Percentiles rank a stretch among this genome's conserved stretches.
phyloP scores from a whole-genome alignment of 192 early-diverging fungal genomes.

The Bifiguratus adelaidae region DNA sequence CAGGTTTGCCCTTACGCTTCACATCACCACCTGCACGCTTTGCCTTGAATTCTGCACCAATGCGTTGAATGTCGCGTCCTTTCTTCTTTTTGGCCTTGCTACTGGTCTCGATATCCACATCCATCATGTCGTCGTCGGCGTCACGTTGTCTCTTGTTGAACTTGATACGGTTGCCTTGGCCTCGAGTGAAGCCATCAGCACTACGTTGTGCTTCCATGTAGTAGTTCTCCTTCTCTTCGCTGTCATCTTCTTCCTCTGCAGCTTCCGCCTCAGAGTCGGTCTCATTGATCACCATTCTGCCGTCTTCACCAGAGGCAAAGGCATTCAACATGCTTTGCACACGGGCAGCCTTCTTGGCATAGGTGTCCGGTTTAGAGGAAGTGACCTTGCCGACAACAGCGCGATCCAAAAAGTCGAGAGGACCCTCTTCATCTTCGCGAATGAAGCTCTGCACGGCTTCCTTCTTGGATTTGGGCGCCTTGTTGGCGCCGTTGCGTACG shows the following conservation, averaged over 20 bases:
- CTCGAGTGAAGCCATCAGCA: slow-evolving; percentile 79
- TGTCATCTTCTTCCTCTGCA: slow-evolving; percentile 25
- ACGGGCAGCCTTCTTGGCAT: slow-evolving; percentile 13
- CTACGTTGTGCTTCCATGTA: slow-evolving; percentile 73
- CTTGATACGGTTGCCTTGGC: slow-evolving; percentile 76
- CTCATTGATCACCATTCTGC: slow-evolving; percentile 77
- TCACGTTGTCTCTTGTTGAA: slow-evolving; percentile 67
- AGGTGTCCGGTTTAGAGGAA: neutral
- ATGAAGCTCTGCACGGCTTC: slow-evolving; percentile 38
- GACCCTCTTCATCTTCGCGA: slow-evolving; percentile 53
- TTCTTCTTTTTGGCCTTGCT: slow-evolving; percentile 20
- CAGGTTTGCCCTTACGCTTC: slow-evolving; percentile 73
- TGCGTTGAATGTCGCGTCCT: slow-evolving; percentile 11
- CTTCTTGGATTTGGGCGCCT: slow-evolving; percentile 22
- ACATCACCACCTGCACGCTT: slow-evolving; percentile 86
- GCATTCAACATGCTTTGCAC: slow-evolving; percentile 4
- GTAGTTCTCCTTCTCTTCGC: slow-evolving; percentile 59
- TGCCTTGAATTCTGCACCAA: slow-evolving; percentile 77
- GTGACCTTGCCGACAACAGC: slow-evolving; percentile 45
- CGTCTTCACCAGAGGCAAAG: slow-evolving; percentile 64
- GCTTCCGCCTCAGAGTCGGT: slow-evolving; percentile 24
- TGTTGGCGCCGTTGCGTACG: slow-evolving; percentile 6
- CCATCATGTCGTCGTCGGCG: slow-evolving; percentile 49
- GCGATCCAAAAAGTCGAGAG: slow-evolving; percentile 87
- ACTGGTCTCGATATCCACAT: slow-evolving; percentile 48